Evolutionary conservation across 176 grass and related monocot genomes (phyloP).

Genomic region (Zoysia japonica): DNA sequence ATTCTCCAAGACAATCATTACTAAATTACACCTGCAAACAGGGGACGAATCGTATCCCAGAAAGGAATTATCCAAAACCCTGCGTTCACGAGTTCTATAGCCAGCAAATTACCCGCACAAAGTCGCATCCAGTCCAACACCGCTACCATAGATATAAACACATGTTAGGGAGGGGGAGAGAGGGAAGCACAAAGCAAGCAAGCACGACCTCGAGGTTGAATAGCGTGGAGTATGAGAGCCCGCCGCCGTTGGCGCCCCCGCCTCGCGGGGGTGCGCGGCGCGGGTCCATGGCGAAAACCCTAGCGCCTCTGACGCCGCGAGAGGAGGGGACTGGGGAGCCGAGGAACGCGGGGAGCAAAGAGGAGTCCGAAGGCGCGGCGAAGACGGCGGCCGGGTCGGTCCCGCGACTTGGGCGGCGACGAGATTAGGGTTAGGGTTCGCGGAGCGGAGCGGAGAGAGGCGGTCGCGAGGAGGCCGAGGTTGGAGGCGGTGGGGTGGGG

Average conservation of each 20-base stretch:
- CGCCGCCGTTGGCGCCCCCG: constrained; percentile 58
- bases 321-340: constrained; percentile 1
- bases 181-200: background rate
- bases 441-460: constrained; percentile 1
- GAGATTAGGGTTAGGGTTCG: constrained; percentile 73
- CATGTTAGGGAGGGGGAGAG: background rate
- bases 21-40: background rate
- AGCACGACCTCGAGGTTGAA: constrained; percentile 84
- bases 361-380: background rate
- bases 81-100: constrained; percentile 4
- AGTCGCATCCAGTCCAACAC: background rate
- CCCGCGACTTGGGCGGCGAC: background rate
- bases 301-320: constrained; percentile 29
- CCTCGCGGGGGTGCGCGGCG: constrained; percentile 60
- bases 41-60: background rate
- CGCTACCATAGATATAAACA: background rate
- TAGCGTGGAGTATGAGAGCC: constrained; percentile 71
- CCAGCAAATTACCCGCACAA: background rate
- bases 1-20: background rate
- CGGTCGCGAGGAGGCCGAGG: constrained; percentile 17
- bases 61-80: constrained; percentile 30
- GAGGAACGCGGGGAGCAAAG: background rate
- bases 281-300: constrained; percentile 75
- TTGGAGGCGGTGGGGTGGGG: constrained; percentile 45
- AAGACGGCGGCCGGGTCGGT: background rate